These are phyloP conservation scores for Leishmania braziliensis DNA, from an alignment of 208 protist genomes.

Conservation along the genomic window DNA sequence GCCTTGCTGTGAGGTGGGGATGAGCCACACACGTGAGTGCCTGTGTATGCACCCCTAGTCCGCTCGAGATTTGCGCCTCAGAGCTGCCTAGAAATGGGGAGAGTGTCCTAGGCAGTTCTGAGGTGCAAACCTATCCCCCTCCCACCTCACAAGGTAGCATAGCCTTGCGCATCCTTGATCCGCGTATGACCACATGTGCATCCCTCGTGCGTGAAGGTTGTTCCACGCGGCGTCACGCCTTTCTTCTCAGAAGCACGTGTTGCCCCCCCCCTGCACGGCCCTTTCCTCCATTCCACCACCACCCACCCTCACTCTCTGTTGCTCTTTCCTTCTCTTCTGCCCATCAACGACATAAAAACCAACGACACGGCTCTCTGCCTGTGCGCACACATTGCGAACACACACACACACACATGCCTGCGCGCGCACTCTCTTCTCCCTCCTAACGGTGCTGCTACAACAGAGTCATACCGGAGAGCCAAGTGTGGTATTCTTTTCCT, in stretches of 20 bases:
- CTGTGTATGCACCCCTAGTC: background rate
- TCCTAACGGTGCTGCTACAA: background rate
- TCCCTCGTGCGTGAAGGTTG: background rate
- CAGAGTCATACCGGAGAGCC: background rate
- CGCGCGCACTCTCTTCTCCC: background rate
- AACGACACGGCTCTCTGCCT: slow-evolving; percentile 8
- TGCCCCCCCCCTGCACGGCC: background rate
- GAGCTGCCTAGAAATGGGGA: background rate
- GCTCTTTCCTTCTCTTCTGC: background rate
- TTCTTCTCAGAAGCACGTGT: background rate
- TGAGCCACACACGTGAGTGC: background rate
- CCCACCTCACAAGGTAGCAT: background rate
- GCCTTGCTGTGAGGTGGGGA: background rate
- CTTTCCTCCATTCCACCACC: background rate
- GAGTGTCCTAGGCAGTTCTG: background rate
- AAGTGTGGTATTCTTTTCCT: background rate
- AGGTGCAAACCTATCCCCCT: background rate
- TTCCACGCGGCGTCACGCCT: background rate
- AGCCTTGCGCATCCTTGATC: background rate
- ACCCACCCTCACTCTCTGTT: slow-evolving; percentile 12
- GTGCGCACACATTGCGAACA: background rate
- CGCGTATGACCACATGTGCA: background rate
- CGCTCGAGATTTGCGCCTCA: background rate
- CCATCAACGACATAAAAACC: slow-evolving; percentile 2
- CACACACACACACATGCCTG: background rate